A percentile compares a stretch with the other conserved stretches of the same genome.
phyloP scores from a whole-genome alignment of 2,329 filamentous ascomycete species.

The Clonostachys rhizophaga region DNA sequence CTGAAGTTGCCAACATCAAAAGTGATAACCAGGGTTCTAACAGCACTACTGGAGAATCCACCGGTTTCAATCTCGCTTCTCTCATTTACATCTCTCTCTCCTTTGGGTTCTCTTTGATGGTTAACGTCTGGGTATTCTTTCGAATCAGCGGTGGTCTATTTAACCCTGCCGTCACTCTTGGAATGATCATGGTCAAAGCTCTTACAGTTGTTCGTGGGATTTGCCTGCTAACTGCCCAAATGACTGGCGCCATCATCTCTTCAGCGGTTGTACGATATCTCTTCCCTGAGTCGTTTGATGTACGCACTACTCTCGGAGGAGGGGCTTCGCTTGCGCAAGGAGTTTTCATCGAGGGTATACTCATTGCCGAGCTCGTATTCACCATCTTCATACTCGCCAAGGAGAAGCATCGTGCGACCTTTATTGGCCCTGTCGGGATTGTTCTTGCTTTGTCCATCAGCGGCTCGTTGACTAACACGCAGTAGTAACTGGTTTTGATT shows the following conservation, averaged over 20 bases:
- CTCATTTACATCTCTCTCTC: conserved; percentile 34
- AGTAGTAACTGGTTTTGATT: too few relatives aligned
- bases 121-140: conserved; percentile 43
- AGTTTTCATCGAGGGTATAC: conserved; percentile 43
- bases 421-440: conserved; percentile 42
- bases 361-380: conserved; percentile 41
- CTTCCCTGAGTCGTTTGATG: conserved; percentile 35
- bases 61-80: conserved; percentile 34
- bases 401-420: conserved; percentile 41
- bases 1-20: conserved; percentile 30
- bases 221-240: conserved; percentile 43
- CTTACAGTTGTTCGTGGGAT: conserved; percentile 37
- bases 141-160: conserved; percentile 33
- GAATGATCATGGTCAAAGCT: conserved; percentile 43
- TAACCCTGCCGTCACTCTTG: conserved; percentile 39
- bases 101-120: conserved; percentile 36
- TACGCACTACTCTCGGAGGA: conserved; percentile 31
- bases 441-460: conserved; percentile 11
- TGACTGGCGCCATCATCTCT: conserved; percentile 38
- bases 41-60: conserved; percentile 34
- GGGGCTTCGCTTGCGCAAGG: conserved; percentile 35
- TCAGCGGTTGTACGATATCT: conserved; percentile 34
- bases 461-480: too few relatives aligned
- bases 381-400: conserved; percentile 47
- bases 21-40: conserved; percentile 18